Conservation (phyloP, 163 green algal genomes). For the Trebouxiophyceae sp. region DNA sequence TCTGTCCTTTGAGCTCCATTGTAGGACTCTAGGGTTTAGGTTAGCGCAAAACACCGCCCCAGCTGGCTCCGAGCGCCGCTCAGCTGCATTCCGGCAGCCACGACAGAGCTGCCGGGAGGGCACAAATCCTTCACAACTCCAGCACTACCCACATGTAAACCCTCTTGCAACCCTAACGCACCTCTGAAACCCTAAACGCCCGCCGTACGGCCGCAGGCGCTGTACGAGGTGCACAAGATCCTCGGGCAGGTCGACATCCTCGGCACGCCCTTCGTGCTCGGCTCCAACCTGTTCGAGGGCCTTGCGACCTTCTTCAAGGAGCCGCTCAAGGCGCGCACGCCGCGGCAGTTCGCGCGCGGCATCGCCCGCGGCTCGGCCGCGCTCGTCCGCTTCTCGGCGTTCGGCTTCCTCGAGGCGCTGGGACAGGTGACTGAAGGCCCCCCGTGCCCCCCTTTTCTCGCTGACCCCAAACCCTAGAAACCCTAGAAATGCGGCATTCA, state of each 20-base stretch:
- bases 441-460: background rate
- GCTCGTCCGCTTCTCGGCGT: conserved; percentile 39
- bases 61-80: too few species aligned
- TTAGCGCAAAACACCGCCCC: too few species aligned
- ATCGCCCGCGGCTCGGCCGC: conserved; percentile 27
- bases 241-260: conserved; percentile 46
- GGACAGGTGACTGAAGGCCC: conserved; percentile 19
- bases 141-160: too few species aligned
- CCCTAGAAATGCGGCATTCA: too few species aligned
- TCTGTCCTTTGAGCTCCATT: too few species aligned
- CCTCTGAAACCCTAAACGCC: too few species aligned
- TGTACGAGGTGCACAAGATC: conserved; percentile 54
- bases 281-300: conserved; percentile 32
- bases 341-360: conserved; percentile 34
- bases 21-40: too few species aligned
- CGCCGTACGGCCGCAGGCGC: conserved; percentile 23
- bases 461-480: too few species aligned
- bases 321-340: conserved; percentile 37
- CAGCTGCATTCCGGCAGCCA: too few species aligned
- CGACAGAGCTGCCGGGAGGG: too few species aligned
- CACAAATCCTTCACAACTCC: too few species aligned
- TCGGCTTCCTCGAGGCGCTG: conserved; percentile 38
- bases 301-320: conserved; percentile 41
- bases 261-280: conserved; percentile 36
- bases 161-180: too few species aligned